Conservation (phyloP, 1,284 basidiomycete genomes). For the Ceratobasidium sp. region DNA sequence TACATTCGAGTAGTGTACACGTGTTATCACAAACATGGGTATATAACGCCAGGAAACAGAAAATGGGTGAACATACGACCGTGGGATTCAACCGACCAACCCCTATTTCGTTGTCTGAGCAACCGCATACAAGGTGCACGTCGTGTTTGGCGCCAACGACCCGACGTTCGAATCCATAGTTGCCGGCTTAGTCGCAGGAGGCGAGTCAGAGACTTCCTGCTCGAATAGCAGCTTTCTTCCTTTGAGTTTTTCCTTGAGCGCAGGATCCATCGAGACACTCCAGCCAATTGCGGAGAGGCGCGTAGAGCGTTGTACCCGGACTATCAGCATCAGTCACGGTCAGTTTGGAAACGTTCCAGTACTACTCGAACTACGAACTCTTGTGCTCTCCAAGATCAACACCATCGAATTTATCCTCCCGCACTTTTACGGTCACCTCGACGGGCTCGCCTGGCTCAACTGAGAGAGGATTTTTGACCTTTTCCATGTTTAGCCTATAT, state of each 20-base stretch:
- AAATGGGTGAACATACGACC: background rate
- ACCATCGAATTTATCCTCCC: background rate
- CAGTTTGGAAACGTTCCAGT: background rate
- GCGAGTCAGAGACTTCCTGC: background rate
- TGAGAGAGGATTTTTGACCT: background rate
- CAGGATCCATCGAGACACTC: background rate
- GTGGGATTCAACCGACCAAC: background rate
- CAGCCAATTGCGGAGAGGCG: conserved; percentile 12
- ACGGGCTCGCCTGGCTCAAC: background rate
- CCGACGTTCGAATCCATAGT: background rate
- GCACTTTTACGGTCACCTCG: background rate
- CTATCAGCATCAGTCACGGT: background rate
- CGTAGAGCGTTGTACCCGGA: background rate
- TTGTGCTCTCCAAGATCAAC: background rate
- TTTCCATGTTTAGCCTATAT: background rate
- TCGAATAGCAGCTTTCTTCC: background rate
- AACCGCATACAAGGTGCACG: background rate
- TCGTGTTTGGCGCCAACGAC: background rate
- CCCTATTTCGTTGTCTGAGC: too few species aligned
- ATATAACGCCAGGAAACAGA: too few species aligned
- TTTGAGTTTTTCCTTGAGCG: background rate
- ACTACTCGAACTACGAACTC: background rate
- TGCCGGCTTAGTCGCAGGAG: background rate
- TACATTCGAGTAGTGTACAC: too few species aligned
- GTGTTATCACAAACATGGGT: too few species aligned